phyloP scores from a whole-genome alignment of 1,139 yeast genomes.

The Zygosaccharomyces sapae region DNA sequence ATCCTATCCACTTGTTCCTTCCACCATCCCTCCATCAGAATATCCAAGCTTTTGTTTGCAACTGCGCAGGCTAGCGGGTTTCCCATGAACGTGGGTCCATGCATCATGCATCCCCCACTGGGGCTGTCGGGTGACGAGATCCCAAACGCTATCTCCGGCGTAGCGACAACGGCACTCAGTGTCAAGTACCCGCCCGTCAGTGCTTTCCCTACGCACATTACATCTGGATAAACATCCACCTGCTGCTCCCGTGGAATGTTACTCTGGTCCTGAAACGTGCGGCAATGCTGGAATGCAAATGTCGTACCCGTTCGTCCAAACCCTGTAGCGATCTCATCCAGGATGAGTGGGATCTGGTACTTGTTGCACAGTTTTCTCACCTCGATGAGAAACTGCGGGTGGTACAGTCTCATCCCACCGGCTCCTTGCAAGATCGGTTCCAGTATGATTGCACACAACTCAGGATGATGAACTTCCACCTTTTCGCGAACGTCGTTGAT shows the following conservation, averaged over 20 bases:
- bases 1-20: conserved; percentile 23
- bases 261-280: conserved; percentile 15
- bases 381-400: conserved; percentile 33
- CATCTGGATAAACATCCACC: conserved; percentile 35
- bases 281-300: conserved; percentile 33
- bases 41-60: conserved; percentile 35
- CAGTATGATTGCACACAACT: conserved; percentile 37
- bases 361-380: conserved; percentile 35
- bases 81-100: conserved; percentile 40
- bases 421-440: conserved; percentile 42
- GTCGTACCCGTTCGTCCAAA: conserved; percentile 37
- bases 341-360: conserved; percentile 34
- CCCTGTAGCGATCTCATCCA: conserved; percentile 39
- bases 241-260: conserved; percentile 12
- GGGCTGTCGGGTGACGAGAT: conserved; percentile 16
- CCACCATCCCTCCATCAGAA: conserved; percentile 30
- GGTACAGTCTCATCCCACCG: conserved; percentile 38
- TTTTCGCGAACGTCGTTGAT: conserved; percentile 28
- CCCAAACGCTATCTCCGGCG: conserved; percentile 21
- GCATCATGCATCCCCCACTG: conserved; percentile 30
- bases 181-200: conserved; percentile 37
- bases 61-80: conserved; percentile 39
- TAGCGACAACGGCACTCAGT: conserved; percentile 33
- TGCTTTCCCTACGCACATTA: conserved; percentile 34
- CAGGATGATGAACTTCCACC: conserved; percentile 27